Evolutionary conservation across 1,284 basidiomycete species (phyloP).

Genomic region (Heterobasidion parviporum): DNA sequence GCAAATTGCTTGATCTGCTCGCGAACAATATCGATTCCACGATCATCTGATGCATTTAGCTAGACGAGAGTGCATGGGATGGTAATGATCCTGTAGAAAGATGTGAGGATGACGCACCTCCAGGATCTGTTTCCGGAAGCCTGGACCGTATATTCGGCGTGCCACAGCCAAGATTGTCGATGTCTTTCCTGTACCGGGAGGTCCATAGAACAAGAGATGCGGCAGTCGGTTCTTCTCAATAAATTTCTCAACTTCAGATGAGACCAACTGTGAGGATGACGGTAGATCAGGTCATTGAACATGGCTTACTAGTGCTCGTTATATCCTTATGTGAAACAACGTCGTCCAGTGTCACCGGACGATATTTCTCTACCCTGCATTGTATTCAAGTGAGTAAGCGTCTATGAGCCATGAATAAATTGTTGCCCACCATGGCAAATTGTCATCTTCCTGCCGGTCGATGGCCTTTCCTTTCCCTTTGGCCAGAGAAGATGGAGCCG

Average conservation of each 20-base stretch:
- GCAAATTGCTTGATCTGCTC: conserved; percentile 99
- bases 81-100: neutral
- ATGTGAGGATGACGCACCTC: conserved; percentile 51
- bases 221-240: conserved; percentile 93
- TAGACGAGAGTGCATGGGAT: conserved; percentile 17
- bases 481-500: conserved; percentile 8
- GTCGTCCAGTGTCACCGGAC: conserved; percentile 82
- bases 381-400: conserved; percentile 1
- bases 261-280: conserved; percentile 1
- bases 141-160: conserved; percentile 81
- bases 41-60: conserved; percentile 97
- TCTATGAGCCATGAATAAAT: conserved; percentile 3
- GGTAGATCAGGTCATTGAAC: conserved; percentile 1
- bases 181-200: conserved; percentile 97
- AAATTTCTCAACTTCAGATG: conserved; percentile 82
- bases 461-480: conserved; percentile 68
- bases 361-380: conserved; percentile 90
- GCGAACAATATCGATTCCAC: conserved; percentile 96
- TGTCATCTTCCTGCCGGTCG: conserved; percentile 46
- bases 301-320: conserved; percentile 74
- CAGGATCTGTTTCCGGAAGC: conserved; percentile 85
- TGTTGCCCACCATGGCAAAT: conserved; percentile 59
- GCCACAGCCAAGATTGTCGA: conserved; percentile 97
- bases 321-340: conserved; percentile 95
- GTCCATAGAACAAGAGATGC: conserved; percentile 95